Conservation (phyloP, 306 rosid genomes). For the Casuarina equisetifolia region DNA sequence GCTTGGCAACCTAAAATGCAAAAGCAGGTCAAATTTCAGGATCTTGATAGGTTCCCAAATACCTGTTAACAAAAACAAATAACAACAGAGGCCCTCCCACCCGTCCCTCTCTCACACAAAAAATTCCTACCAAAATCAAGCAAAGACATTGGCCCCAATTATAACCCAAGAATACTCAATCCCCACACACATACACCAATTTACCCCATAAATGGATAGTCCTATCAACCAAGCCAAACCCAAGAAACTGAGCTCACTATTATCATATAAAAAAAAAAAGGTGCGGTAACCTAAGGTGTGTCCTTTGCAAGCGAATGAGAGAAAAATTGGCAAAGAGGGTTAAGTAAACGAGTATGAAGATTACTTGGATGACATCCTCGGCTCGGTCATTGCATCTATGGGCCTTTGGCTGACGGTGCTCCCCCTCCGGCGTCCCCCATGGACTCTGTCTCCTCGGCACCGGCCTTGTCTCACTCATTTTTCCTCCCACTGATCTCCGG, state of each 20-base stretch:
- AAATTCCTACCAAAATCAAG: constrained; percentile 10
- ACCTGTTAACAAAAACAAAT: not conserved
- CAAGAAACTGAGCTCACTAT: not conserved
- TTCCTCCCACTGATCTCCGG: not conserved
- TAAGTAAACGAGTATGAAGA: not conserved
- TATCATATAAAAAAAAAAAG: not conserved
- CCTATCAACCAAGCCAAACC: not conserved
- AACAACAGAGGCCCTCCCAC: not conserved
- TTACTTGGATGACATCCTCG: constrained; percentile 86
- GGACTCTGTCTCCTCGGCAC: constrained; percentile 94
- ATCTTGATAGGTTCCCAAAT: not conserved
- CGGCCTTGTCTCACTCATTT: constrained; percentile 76
- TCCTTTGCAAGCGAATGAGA: not conserved
- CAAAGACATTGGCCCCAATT: not conserved
- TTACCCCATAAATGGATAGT: not conserved
- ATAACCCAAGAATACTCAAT: not conserved
- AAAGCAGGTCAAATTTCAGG: not conserved
- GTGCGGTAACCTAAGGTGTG: too few species aligned
- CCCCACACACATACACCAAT: not conserved
- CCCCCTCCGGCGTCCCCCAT: constrained; percentile 80
- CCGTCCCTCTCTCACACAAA: not conserved
- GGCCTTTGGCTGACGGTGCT: constrained; percentile 79
- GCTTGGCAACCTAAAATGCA: not conserved
- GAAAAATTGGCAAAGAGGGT: not conserved
- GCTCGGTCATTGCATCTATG: constrained; percentile 94